These are phyloP conservation scores for Pseudognaphalium luteoalbum DNA, from an alignment of 129 eudicot genomes.

Conservation along the genomic window DNA sequence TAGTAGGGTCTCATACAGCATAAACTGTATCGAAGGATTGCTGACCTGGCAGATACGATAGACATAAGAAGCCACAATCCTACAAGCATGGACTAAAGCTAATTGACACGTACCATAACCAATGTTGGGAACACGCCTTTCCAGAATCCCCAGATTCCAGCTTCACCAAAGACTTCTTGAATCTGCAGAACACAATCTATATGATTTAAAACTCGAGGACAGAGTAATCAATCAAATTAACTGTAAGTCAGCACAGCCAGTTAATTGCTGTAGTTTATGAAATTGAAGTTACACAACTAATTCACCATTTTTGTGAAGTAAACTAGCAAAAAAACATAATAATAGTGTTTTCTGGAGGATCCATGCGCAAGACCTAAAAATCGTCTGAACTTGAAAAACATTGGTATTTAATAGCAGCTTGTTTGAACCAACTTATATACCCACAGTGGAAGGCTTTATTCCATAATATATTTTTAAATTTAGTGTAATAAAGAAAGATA, in stretches of 20 bases:
- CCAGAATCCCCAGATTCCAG: slow-evolving; percentile 95
- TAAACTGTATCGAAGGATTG: slow-evolving; percentile 97
- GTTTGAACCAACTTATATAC: no score
- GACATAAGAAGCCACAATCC: slow-evolving; percentile 32
- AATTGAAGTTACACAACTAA: slow-evolving; percentile 4
- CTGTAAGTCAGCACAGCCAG: slow-evolving; percentile 17
- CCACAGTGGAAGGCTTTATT: no score
- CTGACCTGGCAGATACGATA: slow-evolving; percentile 62
- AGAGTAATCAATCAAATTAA: background rate
- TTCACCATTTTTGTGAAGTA: background rate
- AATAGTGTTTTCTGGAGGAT: background rate
- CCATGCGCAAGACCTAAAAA: background rate
- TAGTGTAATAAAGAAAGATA: background rate
- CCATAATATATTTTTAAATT: background rate
- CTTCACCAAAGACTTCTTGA: slow-evolving; percentile 90
- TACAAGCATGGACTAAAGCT: slow-evolving; percentile 24
- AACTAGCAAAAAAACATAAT: background rate
- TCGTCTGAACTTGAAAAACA: background rate
- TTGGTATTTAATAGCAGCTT: background rate
- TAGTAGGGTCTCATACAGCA: slow-evolving; percentile 91
- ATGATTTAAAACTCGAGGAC: slow-evolving; percentile 17
- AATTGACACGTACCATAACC: slow-evolving; percentile 73
- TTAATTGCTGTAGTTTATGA: background rate
- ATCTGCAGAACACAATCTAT: slow-evolving; percentile 45
- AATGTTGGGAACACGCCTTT: slow-evolving; percentile 93